phyloP scores from a whole-genome alignment of 2,329 filamentous ascomycete species.

The Neoarthrinium moseri region DNA sequence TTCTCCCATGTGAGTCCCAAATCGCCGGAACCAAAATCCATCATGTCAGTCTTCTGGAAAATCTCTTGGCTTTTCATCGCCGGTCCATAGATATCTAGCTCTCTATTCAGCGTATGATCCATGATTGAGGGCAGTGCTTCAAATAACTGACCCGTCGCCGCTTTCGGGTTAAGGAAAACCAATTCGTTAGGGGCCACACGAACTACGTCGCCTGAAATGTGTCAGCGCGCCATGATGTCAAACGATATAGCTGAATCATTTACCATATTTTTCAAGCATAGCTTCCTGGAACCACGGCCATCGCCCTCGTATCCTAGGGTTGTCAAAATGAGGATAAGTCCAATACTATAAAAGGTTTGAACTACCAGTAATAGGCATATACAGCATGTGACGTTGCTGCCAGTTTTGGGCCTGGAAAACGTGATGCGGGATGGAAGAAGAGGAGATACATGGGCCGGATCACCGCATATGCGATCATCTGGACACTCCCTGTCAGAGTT shows the following conservation, averaged over 20 bases:
- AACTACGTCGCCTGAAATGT: conserved; percentile 11
- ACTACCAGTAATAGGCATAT: conserved; percentile 16
- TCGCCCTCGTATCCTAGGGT: background rate
- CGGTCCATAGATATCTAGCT: background rate
- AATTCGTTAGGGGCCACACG: conserved; percentile 15
- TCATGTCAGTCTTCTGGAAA: background rate
- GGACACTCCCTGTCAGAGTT: too few species aligned
- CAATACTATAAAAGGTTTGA: background rate
- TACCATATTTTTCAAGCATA: background rate
- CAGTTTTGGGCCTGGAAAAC: conserved; percentile 15
- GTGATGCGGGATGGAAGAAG: conserved; percentile 14
- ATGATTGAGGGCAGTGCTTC: background rate
- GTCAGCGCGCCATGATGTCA: background rate
- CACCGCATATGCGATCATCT: conserved; percentile 2
- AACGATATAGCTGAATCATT: background rate
- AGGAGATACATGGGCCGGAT: conserved; percentile 12
- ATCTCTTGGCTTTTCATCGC: background rate
- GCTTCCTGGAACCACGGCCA: background rate
- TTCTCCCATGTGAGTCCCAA: background rate
- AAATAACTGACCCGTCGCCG: conserved; percentile 3
- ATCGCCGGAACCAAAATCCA: background rate
- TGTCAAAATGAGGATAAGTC: background rate
- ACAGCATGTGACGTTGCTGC: conserved; percentile 13
- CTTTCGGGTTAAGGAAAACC: conserved; percentile 10
- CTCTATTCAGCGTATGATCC: background rate